These are phyloP conservation scores for Mucuna pruriens DNA, from an alignment of 306 rosid species.

Conservation along the genomic window DNA sequence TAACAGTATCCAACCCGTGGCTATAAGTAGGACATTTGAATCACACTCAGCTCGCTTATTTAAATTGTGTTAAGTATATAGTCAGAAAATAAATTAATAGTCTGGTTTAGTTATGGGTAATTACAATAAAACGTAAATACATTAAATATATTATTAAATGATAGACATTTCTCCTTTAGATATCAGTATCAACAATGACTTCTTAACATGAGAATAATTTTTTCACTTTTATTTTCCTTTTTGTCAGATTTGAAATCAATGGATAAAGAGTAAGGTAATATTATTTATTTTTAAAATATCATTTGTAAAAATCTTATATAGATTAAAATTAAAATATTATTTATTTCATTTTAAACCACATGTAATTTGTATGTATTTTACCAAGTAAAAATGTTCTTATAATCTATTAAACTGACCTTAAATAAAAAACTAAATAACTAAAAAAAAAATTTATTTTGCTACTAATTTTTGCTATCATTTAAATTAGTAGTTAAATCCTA, in stretches of 20 bases:
- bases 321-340: background rate
- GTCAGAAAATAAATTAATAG: too few species aligned
- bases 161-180: background rate
- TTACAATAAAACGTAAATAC: background rate
- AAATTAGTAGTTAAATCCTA: too few species aligned
- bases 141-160: background rate
- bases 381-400: background rate
- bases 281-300: background rate
- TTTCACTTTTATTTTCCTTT: too few species aligned
- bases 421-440: background rate
- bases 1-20: too few species aligned
- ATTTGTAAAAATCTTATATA: background rate
- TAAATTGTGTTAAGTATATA: too few species aligned
- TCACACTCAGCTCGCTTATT: too few species aligned
- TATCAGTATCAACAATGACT: background rate
- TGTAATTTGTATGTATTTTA: background rate
- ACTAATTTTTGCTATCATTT: too few species aligned
- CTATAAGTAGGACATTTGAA: too few species aligned
- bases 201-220: background rate
- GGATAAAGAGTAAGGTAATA: background rate
- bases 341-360: background rate
- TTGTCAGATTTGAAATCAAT: background rate
- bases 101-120: background rate
- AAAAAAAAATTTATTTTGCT: too few species aligned
- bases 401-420: background rate